Base-by-base conservation (phyloP, 192 early-diverging fungal genomes). In the Rhizophlyctis rosea region DNA sequence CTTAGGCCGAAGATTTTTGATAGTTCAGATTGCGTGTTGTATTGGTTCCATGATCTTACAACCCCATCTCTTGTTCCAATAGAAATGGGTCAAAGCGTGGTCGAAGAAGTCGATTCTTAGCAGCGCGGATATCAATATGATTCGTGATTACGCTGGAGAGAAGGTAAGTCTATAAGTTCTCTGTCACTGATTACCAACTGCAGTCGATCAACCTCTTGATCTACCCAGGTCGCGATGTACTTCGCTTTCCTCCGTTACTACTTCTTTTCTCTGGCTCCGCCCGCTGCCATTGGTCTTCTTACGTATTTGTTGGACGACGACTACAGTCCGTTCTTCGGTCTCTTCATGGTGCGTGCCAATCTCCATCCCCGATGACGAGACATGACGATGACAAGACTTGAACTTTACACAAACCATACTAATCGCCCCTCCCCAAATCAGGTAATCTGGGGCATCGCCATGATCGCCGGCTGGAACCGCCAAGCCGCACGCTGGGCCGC, bases 201-300 rank as follows among this genome's bases (percentile, higher is more conserved):
- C 24, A 28, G 18, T 2, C 18, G 21, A 67, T 34, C 29, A 47
- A 18, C 28, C 72, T 69, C 53, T 28, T 21, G 23, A 54, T 2
- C n/a, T 36, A 23, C n/a, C 21, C 30, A 58, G 57, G 80, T 92
- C 34, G 92, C 91, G n/a, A 87, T 82, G 74, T 95, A 98, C 74
- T 98, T 98, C 82, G 92, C 92, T 13, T 98, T 95, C 71, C 69
- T 95, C 2, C 91, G 95, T 73, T 90, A 83, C 66, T 98, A 95
- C 75, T 78, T 90, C 35, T 51, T 89, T 9, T 90, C 85, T 78
- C 76, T 98, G 27, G 71, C 84, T 27, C 60, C 76, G 2, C 91
- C 91, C 11, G 70, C 92, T 1, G 77, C 75, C 3, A 51, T 88
- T 5, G 92, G 93, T 14, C 34, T 83, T 5, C 24, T 86, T 4